phyloP scores from a whole-genome alignment of 805 yeast genomes.

The Kazachstania africana region DNA sequence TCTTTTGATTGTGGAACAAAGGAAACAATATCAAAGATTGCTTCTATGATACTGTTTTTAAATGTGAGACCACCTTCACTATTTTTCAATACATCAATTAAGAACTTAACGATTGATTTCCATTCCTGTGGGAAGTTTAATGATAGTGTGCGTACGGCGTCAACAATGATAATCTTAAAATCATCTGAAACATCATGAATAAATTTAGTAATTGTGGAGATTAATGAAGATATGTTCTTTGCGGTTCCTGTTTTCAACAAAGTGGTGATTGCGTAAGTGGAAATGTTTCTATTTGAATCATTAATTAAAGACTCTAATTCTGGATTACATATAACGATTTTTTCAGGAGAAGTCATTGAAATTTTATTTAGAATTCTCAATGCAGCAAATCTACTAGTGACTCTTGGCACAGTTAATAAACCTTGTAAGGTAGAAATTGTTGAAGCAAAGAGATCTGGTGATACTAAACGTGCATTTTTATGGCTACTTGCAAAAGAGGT shows the following conservation, averaged over 20 bases:
- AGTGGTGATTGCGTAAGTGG: slow-evolving; percentile 95
- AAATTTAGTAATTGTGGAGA: slow-evolving; percentile 74
- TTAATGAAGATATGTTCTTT: slow-evolving; percentile 77
- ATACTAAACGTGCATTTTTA: slow-evolving; percentile 42
- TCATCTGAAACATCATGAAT: slow-evolving; percentile 94
- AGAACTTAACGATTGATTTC: slow-evolving; percentile 66
- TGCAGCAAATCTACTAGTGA: slow-evolving; percentile 85
- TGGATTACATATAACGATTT: slow-evolving; percentile 62
- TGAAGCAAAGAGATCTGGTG: slow-evolving; percentile 52
- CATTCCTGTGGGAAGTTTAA: slow-evolving; percentile 88
- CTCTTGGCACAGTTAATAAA: slow-evolving; percentile 76
- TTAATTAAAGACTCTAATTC: slow-evolving; percentile 81
- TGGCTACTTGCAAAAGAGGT: slow-evolving; percentile 35
- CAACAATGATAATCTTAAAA: slow-evolving; percentile 87
- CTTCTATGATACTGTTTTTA: slow-evolving; percentile 82
- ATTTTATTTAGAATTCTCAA: slow-evolving; percentile 78
- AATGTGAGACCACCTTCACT: slow-evolving; percentile 76
- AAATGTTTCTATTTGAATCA: slow-evolving; percentile 82
- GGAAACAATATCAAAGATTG: slow-evolving; percentile 81
- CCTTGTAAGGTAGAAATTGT: slow-evolving; percentile 47
- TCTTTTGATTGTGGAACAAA: slow-evolving; percentile 78
- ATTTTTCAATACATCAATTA: slow-evolving; percentile 74
- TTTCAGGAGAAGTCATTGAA: slow-evolving; percentile 73
- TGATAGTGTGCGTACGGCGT: slow-evolving; percentile 86
- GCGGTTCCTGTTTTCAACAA: slow-evolving; percentile 89